Evolutionary conservation across 2,329 filamentous ascomycete genomes (phyloP).

Genomic region (Xylariaceae sp.): DNA sequence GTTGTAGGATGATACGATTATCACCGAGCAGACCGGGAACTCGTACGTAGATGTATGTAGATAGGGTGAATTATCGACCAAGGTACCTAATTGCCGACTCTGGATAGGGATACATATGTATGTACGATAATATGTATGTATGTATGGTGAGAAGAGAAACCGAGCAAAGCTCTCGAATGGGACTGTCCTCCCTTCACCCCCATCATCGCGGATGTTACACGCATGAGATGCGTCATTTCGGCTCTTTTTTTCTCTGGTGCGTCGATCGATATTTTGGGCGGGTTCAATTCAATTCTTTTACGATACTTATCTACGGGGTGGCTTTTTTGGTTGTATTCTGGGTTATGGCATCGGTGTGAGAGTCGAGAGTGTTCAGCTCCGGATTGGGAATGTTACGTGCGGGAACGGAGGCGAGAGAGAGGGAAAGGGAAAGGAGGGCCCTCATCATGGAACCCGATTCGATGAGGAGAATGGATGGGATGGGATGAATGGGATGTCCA

Average conservation of each 20-base stretch:
- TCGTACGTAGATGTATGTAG: no score
- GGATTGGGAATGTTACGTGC: background rate
- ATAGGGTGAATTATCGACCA: background rate
- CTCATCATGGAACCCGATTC: background rate
- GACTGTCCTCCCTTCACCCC: background rate
- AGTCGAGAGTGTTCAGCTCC: background rate
- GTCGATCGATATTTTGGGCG: background rate
- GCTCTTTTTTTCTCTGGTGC: background rate
- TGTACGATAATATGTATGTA: no score
- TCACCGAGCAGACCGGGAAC: no score
- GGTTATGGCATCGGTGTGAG: background rate
- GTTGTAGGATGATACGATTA: no score
- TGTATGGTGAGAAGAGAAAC: no score
- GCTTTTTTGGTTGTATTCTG: background rate
- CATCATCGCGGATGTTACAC: slow-evolving; percentile 12
- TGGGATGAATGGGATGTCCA: background rate
- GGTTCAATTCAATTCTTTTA: background rate
- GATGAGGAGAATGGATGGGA: background rate
- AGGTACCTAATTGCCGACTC: background rate
- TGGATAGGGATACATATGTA: background rate
- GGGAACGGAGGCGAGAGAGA: background rate
- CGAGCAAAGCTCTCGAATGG: background rate
- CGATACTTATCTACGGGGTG: no score
- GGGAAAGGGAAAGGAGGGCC: no score
- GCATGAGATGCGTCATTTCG: slow-evolving; percentile 11